Evolutionary conservation across 2,329 filamentous ascomycete species (phyloP).

Genomic region (Amphichorda felina): DNA sequence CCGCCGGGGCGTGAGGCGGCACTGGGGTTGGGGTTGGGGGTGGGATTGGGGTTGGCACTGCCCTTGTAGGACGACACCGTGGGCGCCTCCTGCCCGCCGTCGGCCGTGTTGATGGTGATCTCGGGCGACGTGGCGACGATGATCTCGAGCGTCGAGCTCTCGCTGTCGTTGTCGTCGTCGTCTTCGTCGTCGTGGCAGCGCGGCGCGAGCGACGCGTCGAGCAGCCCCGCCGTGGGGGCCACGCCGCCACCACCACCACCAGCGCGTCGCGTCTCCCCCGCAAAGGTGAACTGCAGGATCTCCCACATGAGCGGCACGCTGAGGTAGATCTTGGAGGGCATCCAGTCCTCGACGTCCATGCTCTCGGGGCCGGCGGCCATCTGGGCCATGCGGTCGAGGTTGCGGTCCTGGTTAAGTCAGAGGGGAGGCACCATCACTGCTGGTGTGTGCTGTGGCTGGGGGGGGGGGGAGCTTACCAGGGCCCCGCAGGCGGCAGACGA

Average conservation of each 20-base stretch:
- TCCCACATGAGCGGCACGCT: conserved; percentile 42
- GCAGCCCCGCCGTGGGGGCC: conserved; percentile 22
- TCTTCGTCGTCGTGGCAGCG: conserved; percentile 16
- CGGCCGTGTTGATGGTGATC: conserved; percentile 36
- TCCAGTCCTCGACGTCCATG: conserved; percentile 36
- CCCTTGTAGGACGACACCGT: conserved; percentile 20
- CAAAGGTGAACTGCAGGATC: conserved; percentile 34
- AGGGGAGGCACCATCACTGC: no score
- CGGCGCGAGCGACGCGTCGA: conserved; percentile 28
- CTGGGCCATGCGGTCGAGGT: conserved; percentile 32
- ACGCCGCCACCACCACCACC: no score
- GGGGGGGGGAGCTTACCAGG: conserved; percentile 28
- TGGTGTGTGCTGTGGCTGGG: no score
- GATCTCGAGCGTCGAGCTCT: conserved; percentile 30
- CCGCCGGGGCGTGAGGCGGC: no score
- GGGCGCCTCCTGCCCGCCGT: conserved; percentile 36
- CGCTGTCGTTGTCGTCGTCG: conserved; percentile 20
- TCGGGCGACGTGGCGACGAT: conserved; percentile 39
- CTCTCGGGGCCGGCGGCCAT: conserved; percentile 35
- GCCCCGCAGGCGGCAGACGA: conserved; percentile 32
- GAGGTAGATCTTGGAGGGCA: conserved; percentile 38
- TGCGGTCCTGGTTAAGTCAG: conserved; percentile 32
- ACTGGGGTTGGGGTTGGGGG: background rate
- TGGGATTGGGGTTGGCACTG: conserved; percentile 4
- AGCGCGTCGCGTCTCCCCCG: conserved; percentile 20